Evolutionary conservation across 2,329 filamentous ascomycete genomes (phyloP).

Genomic region (Pseudocercospora musae): DNA sequence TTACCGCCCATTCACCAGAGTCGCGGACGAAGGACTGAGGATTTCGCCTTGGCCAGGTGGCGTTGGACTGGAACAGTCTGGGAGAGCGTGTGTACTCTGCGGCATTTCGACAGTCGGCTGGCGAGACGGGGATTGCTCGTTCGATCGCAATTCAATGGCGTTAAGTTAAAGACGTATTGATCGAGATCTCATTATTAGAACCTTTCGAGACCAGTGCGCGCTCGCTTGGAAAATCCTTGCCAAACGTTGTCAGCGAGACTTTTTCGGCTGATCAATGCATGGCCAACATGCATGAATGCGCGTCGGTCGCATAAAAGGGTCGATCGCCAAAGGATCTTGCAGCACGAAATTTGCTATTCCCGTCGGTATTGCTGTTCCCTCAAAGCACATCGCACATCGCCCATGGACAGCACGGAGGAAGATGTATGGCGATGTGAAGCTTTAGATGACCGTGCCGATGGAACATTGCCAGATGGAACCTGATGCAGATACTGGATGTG

Average conservation of each 20-base stretch:
- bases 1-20: not conserved
- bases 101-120: not conserved
- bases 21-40: not conserved
- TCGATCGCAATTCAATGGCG: not conserved
- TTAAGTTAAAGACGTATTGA: not conserved
- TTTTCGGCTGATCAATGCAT: not conserved
- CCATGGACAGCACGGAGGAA: not conserved
- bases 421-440: not conserved
- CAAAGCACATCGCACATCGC: not conserved
- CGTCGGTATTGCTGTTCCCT: not conserved
- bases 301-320: not conserved
- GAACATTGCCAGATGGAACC: not conserved
- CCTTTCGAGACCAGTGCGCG: not conserved
- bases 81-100: not conserved
- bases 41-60: not conserved
- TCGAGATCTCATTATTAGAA: not conserved
- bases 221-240: not conserved
- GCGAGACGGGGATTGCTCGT: not conserved
- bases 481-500: not conserved
- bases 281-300: not conserved
- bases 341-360: not conserved
- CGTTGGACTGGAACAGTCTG: not conserved
- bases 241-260: not conserved
- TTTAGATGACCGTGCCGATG: not conserved
- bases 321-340: not conserved